Conservation (phyloP, 768 basidiomycete genomes). For the Lactifluus volemus region DNA sequence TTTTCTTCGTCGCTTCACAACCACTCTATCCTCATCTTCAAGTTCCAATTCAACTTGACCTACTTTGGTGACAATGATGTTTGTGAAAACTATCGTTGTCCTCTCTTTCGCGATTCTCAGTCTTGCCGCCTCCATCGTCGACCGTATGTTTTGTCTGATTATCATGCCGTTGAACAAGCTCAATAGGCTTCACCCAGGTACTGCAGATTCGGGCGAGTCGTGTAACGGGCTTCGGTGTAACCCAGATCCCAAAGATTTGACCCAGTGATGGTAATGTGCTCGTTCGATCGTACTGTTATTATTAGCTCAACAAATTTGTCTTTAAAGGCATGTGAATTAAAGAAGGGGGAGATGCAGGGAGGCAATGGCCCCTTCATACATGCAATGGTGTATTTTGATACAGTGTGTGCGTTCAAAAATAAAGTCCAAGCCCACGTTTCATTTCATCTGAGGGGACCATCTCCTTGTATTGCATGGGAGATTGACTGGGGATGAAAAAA, state of each 20-base stretch:
- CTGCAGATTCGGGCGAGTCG: too few relatives aligned
- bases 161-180: background rate
- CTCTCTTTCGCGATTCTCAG: background rate
- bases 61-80: background rate
- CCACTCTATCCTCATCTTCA: background rate
- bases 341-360: conserved; percentile 33
- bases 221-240: too few relatives aligned
- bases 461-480: too few relatives aligned
- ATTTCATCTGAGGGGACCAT: too few relatives aligned
- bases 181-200: too few relatives aligned
- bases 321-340: too few relatives aligned
- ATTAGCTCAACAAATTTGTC: background rate
- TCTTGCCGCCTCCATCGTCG: too few relatives aligned
- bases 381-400: too few relatives aligned
- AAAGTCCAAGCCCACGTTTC: too few relatives aligned
- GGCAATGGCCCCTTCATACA: conserved; percentile 18
- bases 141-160: background rate
- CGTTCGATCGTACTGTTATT: background rate
- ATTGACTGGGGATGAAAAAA: too few relatives aligned
- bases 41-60: background rate
- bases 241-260: too few relatives aligned
- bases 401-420: too few relatives aligned
- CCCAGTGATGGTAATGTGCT: background rate
- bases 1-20: background rate
- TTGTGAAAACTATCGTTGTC: background rate